phyloP scores from a whole-genome alignment of 2,329 filamentous ascomycete genomes.

The Talaromyces marneffei region DNA sequence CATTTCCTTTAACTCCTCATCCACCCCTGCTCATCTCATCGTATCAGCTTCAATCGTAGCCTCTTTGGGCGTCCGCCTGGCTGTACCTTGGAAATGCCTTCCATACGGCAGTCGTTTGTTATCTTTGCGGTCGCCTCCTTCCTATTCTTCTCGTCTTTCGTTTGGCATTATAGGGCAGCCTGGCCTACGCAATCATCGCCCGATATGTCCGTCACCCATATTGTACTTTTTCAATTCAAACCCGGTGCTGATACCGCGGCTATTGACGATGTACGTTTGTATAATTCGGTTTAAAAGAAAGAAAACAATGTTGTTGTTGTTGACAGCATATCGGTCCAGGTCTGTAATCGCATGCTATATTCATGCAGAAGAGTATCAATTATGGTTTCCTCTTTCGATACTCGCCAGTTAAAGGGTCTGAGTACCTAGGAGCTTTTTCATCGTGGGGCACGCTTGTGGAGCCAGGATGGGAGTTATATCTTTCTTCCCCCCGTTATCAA shows the following conservation, averaged over 20 bases:
- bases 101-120: background rate
- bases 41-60: background rate
- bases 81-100: background rate
- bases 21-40: background rate
- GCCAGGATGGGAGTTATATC: too few relatives aligned
- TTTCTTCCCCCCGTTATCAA: too few relatives aligned
- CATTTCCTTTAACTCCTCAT: background rate
- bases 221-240: conserved; percentile 64
- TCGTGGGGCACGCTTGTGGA: too few relatives aligned
- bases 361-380: background rate
- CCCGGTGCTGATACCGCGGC: conserved; percentile 43
- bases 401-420: too few relatives aligned
- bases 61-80: background rate
- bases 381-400: background rate
- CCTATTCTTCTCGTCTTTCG: background rate
- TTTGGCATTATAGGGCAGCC: background rate
- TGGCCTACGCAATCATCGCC: background rate
- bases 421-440: too few relatives aligned
- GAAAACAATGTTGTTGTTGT: background rate
- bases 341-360: conserved; percentile 51
- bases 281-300: background rate
- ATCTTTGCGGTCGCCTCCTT: background rate
- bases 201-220: conserved; percentile 59
- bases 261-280: conserved; percentile 50
- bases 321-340: conserved; percentile 34